These are phyloP conservation scores for Candida sithepensis DNA, from an alignment of 805 yeast species.

Conservation along the genomic window DNA sequence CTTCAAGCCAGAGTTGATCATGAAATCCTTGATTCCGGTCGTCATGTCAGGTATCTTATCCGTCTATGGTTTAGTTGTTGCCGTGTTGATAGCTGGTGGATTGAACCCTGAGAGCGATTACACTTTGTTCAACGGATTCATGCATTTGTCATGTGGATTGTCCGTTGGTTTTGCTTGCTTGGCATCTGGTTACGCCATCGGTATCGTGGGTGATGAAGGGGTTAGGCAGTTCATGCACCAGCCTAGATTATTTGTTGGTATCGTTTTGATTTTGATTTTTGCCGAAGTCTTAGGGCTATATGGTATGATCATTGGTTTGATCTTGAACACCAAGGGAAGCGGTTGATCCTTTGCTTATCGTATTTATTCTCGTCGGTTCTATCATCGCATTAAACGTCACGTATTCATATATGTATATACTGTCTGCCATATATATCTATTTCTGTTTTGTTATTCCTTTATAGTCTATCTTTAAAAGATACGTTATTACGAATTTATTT, in stretches of 20 bases:
- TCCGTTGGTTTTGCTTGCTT: slow-evolving; percentile 96
- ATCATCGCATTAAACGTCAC: too few species aligned
- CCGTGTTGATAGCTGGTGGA: slow-evolving; percentile 92
- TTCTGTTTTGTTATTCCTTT: too few species aligned
- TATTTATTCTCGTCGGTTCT: too few species aligned
- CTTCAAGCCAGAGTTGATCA: slow-evolving; percentile 93
- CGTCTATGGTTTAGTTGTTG: slow-evolving; percentile 94
- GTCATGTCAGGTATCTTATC: slow-evolving; percentile 98
- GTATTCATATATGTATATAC: too few species aligned
- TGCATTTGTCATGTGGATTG: slow-evolving; percentile 95
- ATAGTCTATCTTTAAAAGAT: too few species aligned
- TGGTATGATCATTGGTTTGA: slow-evolving; percentile 94
- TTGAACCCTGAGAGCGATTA: slow-evolving; percentile 74
- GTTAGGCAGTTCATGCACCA: slow-evolving; percentile 97
- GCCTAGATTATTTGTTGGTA: slow-evolving; percentile 96
- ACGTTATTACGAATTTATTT: too few species aligned
- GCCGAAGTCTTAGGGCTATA: slow-evolving; percentile 96
- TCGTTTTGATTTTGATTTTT: slow-evolving; percentile 95
- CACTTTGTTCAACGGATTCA: slow-evolving; percentile 91
- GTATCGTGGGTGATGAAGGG: slow-evolving; percentile 99
- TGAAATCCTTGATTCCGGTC: slow-evolving; percentile 94
- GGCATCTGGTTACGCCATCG: slow-evolving; percentile 97
- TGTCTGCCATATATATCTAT: too few species aligned
- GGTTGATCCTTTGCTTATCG: slow-evolving; percentile 33
- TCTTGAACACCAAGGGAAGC: slow-evolving; percentile 85